A percentile compares a stretch with the other conserved stretches of the same genome.
Evolutionary conservation across 139 green algal species (phyloP).

Genomic region (Zygnema circumcarinatum): DNA sequence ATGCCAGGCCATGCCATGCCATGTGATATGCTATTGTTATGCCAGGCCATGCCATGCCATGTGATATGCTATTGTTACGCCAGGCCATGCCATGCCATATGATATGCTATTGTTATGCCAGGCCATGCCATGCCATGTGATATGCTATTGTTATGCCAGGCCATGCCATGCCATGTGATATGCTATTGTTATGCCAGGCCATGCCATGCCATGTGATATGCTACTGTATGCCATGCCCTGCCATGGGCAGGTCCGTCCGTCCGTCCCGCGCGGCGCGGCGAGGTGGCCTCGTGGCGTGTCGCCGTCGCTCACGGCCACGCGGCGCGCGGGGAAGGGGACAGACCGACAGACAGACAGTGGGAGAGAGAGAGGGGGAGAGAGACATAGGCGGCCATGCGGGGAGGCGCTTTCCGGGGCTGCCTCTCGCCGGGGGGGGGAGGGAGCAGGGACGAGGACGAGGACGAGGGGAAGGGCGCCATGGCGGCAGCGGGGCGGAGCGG

Average conservation of each 20-base stretch:
- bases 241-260: background rate
- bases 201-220: too few relatives aligned
- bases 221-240: too few relatives aligned
- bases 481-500: background rate
- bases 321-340: background rate
- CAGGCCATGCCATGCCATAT: too few relatives aligned
- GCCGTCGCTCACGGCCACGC: background rate
- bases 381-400: background rate
- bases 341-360: background rate
- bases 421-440: background rate
- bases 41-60: too few relatives aligned
- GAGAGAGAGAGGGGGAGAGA: constrained; percentile 15
- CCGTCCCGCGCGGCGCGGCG: background rate
- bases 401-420: background rate
- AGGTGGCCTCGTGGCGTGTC: background rate
- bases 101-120: too few relatives aligned
- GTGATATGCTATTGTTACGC: too few relatives aligned
- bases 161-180: too few relatives aligned
- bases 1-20: too few relatives aligned
- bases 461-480: background rate
- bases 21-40: too few relatives aligned
- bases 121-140: too few relatives aligned
- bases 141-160: too few relatives aligned
- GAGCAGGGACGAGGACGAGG: background rate
- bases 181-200: too few relatives aligned